Evolutionary conservation across 2,329 filamentous ascomycete species (phyloP), one percentile per base, ranked within the genome.

Genomic region (Trichoderma pleuroti): DNA sequence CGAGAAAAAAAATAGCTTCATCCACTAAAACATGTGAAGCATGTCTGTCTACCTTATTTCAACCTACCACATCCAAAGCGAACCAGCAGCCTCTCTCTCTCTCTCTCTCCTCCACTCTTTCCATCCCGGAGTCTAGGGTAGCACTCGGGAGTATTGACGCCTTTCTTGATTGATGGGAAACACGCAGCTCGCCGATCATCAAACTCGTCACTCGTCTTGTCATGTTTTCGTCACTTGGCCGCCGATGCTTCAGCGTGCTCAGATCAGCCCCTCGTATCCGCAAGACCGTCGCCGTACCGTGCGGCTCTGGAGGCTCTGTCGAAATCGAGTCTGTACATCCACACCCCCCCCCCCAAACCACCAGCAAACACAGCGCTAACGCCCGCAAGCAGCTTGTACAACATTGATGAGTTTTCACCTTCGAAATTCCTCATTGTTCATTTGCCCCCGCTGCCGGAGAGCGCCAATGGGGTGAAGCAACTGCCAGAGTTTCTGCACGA

Each of bases 371-470:
- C 49, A 24, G 71, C 10, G 14, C 56, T 71, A 28, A 36, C 21
- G 5, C 16, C 26, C 21, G 12, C n/a, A 30, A 30, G 9, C n/a
- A 88, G 86, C 74, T 80, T 89, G 60, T 81, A 87, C 75, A 86
- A 88, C 72, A 70, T 85, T 28, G 68, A 72, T 14, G 76, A 80
- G 5, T 75, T 83, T 21, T 74, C 78, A 12, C 76, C 81, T 0
- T 76, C 78, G 14, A 77, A 80, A 1, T 84, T 87, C 2, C 76
- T 91, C 54, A 76, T 89, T 16, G 78, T 91, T 54, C 86, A 89
- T 76, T 78, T 91, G 0, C 88, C 88, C 7, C 81, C 86, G 0
- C 83, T 82, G 59, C 80, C 85, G 14, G 77, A 79, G 36, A 71
- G 72, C 9, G 71, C 78, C 9, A 72, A 75, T 3, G 72, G 74